Evolutionary conservation across 2,329 filamentous ascomycete species (phyloP), one percentile per base, ranked within the genome.

Genomic region (Clonostachys sp.): DNA sequence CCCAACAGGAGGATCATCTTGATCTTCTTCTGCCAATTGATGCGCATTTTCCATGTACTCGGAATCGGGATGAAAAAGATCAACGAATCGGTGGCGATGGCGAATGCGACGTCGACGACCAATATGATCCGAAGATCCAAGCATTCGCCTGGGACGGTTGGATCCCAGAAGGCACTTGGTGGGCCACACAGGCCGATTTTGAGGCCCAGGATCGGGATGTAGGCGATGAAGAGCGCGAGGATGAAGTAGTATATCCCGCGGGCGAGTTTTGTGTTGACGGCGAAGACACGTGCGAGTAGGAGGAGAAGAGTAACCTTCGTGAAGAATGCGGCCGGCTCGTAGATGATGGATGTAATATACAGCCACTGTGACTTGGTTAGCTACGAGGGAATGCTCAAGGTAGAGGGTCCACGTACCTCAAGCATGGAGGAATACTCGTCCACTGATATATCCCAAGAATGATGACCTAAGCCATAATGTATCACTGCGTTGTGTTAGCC

Each of bases 261-360:
- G 34, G 57, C 53, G 6, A 61, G 52, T 6, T 48, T 51, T 10
- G 49, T 41, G 20, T 54, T 51, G 12, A 61, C 50, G 12, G 59
- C 47, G 41, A 64, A 65, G 12, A 65, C 57, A 14, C 62, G 55
- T 5, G 60, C 59, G 14, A 63, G 60, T 40, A 65, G 50, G 10
- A 66, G 51, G 36, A 62, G 51, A n/a, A 62, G 54, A 7, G 64
- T 61, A n/a, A 59, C 50, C 49, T 66, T 64, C n/a, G 57, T 60
- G 44, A 57, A 55, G 45, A 54, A 64, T 4, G 61, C 54, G 5
- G 59, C 53, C 12, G 61, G 60, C 12, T 55, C 57, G 46, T 63
- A 65, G 7, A 60, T 20, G 24, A 64, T 46, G 16, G 56, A 54
- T 34, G 57, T 55, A 14, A 56, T 59, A 35, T 64, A 60, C 5